Evolutionary conservation across 163 green algal species (phyloP).

Genomic region (Coccomyxa subellipsoidea): DNA sequence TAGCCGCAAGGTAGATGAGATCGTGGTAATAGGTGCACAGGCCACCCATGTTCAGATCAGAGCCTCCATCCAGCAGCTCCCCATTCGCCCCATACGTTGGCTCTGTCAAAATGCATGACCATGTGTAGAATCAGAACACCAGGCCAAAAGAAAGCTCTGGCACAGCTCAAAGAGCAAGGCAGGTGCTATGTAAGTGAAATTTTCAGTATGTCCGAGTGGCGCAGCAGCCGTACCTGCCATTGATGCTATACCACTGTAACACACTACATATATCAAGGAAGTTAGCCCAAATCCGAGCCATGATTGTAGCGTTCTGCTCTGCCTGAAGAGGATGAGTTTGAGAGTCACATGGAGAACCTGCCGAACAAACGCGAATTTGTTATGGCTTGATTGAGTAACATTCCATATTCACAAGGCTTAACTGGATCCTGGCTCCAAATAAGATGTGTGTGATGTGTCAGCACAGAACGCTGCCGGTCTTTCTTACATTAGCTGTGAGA

Average conservation of each 20-base stretch:
- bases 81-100: constrained; percentile 40
- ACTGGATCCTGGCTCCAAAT: too few relatives aligned
- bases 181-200: too few relatives aligned
- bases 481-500: constrained; percentile 33
- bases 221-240: constrained; percentile 38
- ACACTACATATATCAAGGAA: constrained; percentile 22
- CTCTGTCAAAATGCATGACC: constrained; percentile 17
- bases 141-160: too few relatives aligned
- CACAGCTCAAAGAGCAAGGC: too few relatives aligned
- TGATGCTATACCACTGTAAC: constrained; percentile 25
- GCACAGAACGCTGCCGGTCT: too few relatives aligned
- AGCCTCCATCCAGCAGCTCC: constrained; percentile 51
- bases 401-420: too few relatives aligned
- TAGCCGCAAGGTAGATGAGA: constrained; percentile 47
- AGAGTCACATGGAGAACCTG: constrained; percentile 8
- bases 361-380: neutral
- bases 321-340: neutral
- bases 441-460: too few relatives aligned
- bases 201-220: too few relatives aligned
- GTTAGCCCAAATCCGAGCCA: constrained; percentile 17
- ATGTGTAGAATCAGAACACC: neutral
- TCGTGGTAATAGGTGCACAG: constrained; percentile 59
- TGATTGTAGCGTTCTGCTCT: neutral
- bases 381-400: neutral
- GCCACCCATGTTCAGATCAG: constrained; percentile 48